phyloP scores from a whole-genome alignment of 306 rosid genomes.

The Pterocarpus macrocarpus region DNA sequence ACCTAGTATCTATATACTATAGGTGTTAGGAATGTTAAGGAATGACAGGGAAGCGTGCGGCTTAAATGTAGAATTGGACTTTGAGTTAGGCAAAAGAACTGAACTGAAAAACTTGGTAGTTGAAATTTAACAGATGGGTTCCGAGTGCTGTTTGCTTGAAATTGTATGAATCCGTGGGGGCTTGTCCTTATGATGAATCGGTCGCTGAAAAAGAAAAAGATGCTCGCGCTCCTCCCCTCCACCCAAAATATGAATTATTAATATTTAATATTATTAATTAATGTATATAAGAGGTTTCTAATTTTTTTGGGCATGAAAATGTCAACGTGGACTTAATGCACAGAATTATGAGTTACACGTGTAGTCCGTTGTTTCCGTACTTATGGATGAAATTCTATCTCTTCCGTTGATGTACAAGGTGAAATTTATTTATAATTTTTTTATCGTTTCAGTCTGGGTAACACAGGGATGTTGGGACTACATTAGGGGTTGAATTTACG shows the following conservation, averaged over 20 bases:
- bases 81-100: conserved; percentile 41
- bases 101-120: not conserved
- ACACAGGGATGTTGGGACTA: too few species aligned
- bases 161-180: conserved; percentile 20
- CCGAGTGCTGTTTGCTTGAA: not conserved
- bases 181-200: conserved; percentile 14
- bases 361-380: not conserved
- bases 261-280: not conserved
- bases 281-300: not conserved
- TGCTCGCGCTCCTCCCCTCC: not conserved
- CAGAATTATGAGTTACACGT: not conserved
- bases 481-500: too few species aligned
- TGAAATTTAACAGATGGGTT: conserved; percentile 24
- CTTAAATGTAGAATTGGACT: conserved; percentile 28
- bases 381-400: not conserved
- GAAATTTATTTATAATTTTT: too few species aligned
- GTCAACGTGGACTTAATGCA: not conserved
- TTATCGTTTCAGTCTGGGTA: too few species aligned
- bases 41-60: conserved; percentile 17
- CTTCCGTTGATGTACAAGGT: too few species aligned
- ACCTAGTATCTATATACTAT: conserved; percentile 39
- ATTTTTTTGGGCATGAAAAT: not conserved
- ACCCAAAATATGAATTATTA: not conserved
- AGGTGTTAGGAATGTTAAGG: conserved; percentile 1
- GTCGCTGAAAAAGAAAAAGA: not conserved